Evolutionary conservation across 2,329 filamentous ascomycete species (phyloP).

Genomic region (Balansia obtecta): DNA sequence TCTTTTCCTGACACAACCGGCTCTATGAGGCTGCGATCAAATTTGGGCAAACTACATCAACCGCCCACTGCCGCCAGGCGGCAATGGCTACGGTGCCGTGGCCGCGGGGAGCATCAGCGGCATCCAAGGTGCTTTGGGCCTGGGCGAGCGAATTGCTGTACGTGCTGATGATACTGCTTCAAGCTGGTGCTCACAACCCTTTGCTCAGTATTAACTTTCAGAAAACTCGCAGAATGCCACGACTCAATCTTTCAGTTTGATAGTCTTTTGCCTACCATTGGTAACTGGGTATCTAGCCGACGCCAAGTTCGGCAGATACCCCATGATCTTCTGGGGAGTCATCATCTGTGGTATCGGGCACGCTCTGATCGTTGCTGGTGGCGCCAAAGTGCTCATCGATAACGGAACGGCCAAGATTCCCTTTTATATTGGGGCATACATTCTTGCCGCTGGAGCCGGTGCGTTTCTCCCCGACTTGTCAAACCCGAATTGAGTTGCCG

Average conservation of each 20-base stretch:
- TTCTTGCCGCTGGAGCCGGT: constrained; percentile 46
- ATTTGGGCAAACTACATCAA: constrained; percentile 46
- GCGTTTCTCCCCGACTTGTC: background rate
- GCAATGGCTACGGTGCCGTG: constrained; percentile 33
- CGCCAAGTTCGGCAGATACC: constrained; percentile 56
- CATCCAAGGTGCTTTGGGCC: constrained; percentile 45
- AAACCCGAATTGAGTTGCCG: no score
- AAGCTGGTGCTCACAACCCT: background rate
- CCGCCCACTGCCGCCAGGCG: constrained; percentile 39
- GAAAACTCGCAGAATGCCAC: constrained; percentile 17
- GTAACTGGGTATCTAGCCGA: constrained; percentile 49
- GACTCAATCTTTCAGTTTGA: constrained; percentile 38
- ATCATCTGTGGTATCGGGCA: constrained; percentile 54
- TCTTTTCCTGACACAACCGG: background rate
- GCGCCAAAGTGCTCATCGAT: constrained; percentile 29
- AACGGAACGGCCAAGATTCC: constrained; percentile 37
- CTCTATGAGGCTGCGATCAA: constrained; percentile 8
- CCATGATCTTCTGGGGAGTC: constrained; percentile 60
- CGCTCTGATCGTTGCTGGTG: constrained; percentile 53
- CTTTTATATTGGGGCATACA: constrained; percentile 47
- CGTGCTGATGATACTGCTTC: background rate
- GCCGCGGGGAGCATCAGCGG: constrained; percentile 23
- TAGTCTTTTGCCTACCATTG: constrained; percentile 46
- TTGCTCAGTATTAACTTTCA: constrained; percentile 30
- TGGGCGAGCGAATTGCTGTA: constrained; percentile 27